Percentiles rank a stretch among this genome's conserved stretches.
These are phyloP conservation scores for Exidia glandulosa DNA, from an alignment of 768 basidiomycete genomes.

Conservation along the genomic window DNA sequence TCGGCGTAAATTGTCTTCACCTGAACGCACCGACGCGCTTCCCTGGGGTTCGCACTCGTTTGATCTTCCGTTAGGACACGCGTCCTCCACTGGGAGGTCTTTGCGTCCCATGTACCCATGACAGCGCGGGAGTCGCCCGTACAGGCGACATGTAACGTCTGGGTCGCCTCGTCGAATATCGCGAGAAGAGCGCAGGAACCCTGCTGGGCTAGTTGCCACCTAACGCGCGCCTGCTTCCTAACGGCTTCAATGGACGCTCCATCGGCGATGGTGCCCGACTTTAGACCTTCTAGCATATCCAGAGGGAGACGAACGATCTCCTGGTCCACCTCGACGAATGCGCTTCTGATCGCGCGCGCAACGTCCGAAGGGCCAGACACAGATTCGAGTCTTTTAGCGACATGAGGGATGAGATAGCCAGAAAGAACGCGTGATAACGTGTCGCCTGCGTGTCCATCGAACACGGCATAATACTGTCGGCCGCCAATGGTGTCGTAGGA, in stretches of 20 bases:
- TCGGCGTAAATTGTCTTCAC: not conserved
- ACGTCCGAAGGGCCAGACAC: not conserved
- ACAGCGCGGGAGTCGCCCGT: conserved; percentile 94
- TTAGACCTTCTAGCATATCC: conserved; percentile 1
- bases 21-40: conserved; percentile 55
- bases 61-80: conserved; percentile 81
- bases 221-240: not conserved
- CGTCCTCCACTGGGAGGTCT: conserved; percentile 26
- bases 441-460: not conserved
- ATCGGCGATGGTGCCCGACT: not conserved
- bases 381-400: not conserved
- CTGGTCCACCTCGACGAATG: conserved; percentile 31
- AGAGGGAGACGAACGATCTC: conserved; percentile 27
- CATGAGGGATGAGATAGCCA: not conserved
- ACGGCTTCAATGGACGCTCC: not conserved
- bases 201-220: not conserved
- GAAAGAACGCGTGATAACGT: not conserved
- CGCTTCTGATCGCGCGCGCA: conserved; percentile 18
- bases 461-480: not conserved
- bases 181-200: conserved; percentile 83
- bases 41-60: conserved; percentile 83
- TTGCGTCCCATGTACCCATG: conserved; percentile 69
- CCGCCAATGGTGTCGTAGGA: not conserved
- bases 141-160: conserved; percentile 79
- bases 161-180: conserved; percentile 71